Base-by-base conservation (phyloP, 1,284 basidiomycete genomes). In the Ustilago curta region DNA sequence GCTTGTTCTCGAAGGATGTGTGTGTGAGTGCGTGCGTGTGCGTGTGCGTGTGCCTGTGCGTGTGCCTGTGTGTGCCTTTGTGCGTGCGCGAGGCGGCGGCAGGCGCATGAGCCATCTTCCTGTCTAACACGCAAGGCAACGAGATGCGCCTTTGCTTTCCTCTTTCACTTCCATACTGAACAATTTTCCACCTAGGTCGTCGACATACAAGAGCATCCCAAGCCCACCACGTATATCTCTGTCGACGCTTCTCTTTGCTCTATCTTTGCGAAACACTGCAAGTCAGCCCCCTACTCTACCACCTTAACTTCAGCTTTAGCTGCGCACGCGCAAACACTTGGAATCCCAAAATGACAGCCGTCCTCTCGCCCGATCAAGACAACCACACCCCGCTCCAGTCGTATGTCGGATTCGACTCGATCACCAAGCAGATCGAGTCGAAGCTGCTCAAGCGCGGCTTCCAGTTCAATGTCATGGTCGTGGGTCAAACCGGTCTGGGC, bases 401-500 rank as follows among this genome's bases (percentile, higher is more conserved):
- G n/a, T 85, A 84, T 55, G 83, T 85, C 45, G 85, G 85, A 19
- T 86, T 86, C 71, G 85, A 86, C 68, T 81, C 79, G 78, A 96
- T 98, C 87, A 97, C 96, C 59, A 90, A 91, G 85, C 96, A 98
- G 87, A 97, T 99, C 84, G 96, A 99, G 89, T 92, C 95, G 89
- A 99, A 98, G 90, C 91, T 98, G 81, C 90, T 99, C 87, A 98
- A 98, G 88, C 91, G 96, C 78, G 96, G 95, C 70, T 98, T 97
- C 89, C 93, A 97, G 88, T 98, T 99, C 90, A 99, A 99, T 86
- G 68, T 82, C 52, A 81, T 82, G 67, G 71, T 69, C 70, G 64
- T 84, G 93, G 95, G 96, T 61, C 96, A 96, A 88, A 97, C 95
- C 52, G 97, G 96, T 76, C 89, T 99, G 48, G 97, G 96, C 86